Evolutionary conservation across 2,329 filamentous ascomycete species (phyloP), one percentile per base, ranked within the genome.

Genomic region (Chaetoscypha palmicola): DNA sequence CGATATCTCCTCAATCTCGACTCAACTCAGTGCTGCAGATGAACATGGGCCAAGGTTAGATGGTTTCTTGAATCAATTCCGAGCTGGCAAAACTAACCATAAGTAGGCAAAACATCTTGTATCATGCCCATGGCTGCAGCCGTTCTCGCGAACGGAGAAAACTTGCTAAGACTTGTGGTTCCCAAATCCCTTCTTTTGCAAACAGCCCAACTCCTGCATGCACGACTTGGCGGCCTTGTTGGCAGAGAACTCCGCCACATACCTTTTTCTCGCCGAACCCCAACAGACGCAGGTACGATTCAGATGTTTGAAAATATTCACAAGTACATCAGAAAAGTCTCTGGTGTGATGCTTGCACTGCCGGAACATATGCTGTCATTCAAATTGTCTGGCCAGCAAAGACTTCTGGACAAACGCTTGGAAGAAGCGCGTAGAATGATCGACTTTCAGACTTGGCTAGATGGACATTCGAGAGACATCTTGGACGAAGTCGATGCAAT

Each of bases 1-100:
- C 76, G 14, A 77, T 81, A 1, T 62, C 62, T 0, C 80, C 81
- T 0, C 43, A 53, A 0, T 76, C 73, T 0, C 62, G 64, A 0
- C 50, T 61, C 0, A 83, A 82, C 47, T 77, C 77, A 0, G 76
- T 83, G 0, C 51, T 83, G 1, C 80, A 84, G 48, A 71, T 84
- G 61, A 78, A 82, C 48, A 84, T 84, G 79, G 80, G 80, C 0
- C 70, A 80, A 63, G 73, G 73, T 64, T 57, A 56, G 49, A 45
- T n/a, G 2, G 34, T 21, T 16, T 43, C 2, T 16, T 24, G 16
- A 14, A 28, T 24, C 12, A 19, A 17, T 17, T 34, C 14, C 19
- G n/a, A n/a, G n/a, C n/a, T n/a, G n/a, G n/a, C n/a, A n/a, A n/a
- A n/a, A n/a, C n/a, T n/a, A 31, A 9, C 28, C 16, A 3, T 31